Conservation (phyloP, 2,329 filamentous ascomycete species). For the Colletotrichum echinochloae region DNA sequence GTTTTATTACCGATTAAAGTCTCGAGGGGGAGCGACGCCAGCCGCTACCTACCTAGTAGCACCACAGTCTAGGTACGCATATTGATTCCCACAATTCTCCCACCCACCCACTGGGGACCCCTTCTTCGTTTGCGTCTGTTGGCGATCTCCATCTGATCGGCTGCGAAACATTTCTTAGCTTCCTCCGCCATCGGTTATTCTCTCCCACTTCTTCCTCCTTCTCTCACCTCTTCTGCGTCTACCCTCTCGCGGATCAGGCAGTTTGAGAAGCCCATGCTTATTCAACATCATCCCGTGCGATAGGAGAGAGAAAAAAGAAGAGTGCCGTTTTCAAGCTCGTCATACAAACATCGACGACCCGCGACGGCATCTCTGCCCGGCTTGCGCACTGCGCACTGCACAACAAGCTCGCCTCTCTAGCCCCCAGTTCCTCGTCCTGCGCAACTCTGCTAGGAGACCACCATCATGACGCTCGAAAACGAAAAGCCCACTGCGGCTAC, state of each 20-base stretch:
- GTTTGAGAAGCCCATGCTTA: background rate
- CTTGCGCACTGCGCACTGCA: constrained; percentile 35
- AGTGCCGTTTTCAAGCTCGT: background rate
- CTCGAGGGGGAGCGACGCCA: constrained; percentile 17
- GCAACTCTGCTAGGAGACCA: constrained; percentile 20
- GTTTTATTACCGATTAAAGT: constrained; percentile 22
- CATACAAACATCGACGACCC: background rate
- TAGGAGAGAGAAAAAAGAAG: background rate
- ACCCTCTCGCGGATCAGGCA: background rate
- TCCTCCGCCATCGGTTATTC: constrained; percentile 5
- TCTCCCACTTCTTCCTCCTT: background rate
- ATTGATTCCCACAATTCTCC: background rate
- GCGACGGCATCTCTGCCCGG: constrained; percentile 21
- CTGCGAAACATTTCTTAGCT: constrained; percentile 26
- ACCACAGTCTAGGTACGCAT: constrained; percentile 3
- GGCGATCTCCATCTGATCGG: constrained; percentile 24
- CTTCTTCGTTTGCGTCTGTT: constrained; percentile 2
- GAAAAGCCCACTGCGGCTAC: constrained; percentile 22
- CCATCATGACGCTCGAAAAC: constrained; percentile 28
- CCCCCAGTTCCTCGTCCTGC: background rate
- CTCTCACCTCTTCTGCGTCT: background rate
- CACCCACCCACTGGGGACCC: background rate
- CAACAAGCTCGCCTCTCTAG: constrained; percentile 22
- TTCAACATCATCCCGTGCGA: background rate
- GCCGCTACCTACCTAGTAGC: background rate